Conservation (phyloP, 345 rosid genomes). For the Eucalyptus albens region DNA sequence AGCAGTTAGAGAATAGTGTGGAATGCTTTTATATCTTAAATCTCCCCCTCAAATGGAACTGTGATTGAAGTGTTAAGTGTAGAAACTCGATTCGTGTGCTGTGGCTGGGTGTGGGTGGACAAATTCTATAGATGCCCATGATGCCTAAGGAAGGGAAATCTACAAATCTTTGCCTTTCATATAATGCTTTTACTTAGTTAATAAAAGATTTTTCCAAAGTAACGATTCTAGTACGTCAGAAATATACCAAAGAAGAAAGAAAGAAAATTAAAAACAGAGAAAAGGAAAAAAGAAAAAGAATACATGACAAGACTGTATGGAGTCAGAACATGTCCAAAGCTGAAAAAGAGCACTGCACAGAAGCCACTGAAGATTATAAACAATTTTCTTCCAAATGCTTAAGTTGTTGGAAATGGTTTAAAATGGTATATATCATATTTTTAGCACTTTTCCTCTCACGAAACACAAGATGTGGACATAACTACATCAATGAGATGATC, state of each 20-base stretch:
- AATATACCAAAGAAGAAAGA: background rate
- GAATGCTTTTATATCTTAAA: background rate
- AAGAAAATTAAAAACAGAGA: background rate
- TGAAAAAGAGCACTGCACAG: background rate
- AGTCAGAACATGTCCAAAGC: background rate
- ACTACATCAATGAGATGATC: background rate
- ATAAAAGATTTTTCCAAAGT: background rate
- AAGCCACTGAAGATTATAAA: background rate
- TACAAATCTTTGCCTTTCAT: background rate
- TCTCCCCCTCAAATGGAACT: background rate
- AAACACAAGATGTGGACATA: background rate
- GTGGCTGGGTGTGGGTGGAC: background rate
- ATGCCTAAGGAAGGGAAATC: background rate
- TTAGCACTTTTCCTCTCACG: background rate
- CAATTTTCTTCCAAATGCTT: background rate
- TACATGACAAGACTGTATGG: background rate
- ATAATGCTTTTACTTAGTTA: background rate
- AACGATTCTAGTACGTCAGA: background rate
- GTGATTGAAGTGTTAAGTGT: background rate
- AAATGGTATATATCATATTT: background rate
- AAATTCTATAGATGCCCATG: background rate
- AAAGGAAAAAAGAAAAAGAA: background rate
- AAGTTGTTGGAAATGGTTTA: background rate
- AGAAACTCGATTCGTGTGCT: background rate
- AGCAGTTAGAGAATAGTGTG: background rate